These are phyloP conservation scores for Starmerella floris DNA, from an alignment of 805 yeast genomes.

Conservation along the genomic window DNA sequence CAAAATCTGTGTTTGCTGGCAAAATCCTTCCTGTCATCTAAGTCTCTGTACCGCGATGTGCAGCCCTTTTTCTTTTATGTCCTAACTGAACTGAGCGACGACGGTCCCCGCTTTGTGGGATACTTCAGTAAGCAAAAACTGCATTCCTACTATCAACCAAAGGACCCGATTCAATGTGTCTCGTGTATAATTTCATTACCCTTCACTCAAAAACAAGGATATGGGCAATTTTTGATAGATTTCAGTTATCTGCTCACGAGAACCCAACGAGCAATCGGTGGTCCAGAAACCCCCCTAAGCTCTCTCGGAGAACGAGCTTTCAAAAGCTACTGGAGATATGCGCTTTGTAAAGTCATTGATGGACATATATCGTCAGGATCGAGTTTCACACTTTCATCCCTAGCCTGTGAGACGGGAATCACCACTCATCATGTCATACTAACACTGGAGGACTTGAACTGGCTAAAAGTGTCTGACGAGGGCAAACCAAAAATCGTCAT, in stretches of 20 bases:
- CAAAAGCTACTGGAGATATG: conserved; percentile 70
- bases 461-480: conserved; percentile 31
- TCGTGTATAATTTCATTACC: conserved; percentile 88
- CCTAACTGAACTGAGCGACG: conserved; percentile 50
- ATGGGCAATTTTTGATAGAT: conserved; percentile 77
- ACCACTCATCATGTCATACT: conserved; percentile 72
- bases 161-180: conserved; percentile 48
- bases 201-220: conserved; percentile 72
- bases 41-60: conserved; percentile 85
- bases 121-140: conserved; percentile 79
- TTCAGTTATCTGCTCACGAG: conserved; percentile 72
- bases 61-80: conserved; percentile 89
- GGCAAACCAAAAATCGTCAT: not conserved
- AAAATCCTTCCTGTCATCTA: conserved; percentile 76
- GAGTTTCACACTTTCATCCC: conserved; percentile 38
- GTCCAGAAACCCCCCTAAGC: conserved; percentile 91
- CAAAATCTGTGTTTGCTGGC: conserved; percentile 84
- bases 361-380: conserved; percentile 6
- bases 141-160: conserved; percentile 5
- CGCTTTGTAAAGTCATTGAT: conserved; percentile 40
- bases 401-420: conserved; percentile 71
- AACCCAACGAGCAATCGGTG: conserved; percentile 66
- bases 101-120: conserved; percentile 51
- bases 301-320: conserved; percentile 77
- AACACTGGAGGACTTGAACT: conserved; percentile 65